A percentile compares a stretch with the other conserved stretches of the same genome.
These are phyloP conservation scores for Sonneratia caseolaris DNA, from an alignment of 345 rosid genomes.

Conservation along the genomic window DNA sequence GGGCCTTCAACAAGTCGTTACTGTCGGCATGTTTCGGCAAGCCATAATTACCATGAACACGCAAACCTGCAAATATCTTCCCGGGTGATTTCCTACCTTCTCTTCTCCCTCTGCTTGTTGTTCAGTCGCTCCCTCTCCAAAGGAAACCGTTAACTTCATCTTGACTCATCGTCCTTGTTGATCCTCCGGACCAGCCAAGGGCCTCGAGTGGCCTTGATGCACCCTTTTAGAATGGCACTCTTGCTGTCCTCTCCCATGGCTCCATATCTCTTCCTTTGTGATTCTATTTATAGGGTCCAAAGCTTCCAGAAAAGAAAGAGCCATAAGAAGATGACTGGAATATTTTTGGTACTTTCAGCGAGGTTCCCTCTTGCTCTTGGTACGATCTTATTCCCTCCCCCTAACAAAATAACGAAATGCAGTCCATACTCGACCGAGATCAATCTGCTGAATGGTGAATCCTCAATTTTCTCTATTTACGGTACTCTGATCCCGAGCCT, in stretches of 20 bases:
- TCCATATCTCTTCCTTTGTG: no score
- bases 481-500: no score
- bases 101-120: slow-evolving; percentile 32
- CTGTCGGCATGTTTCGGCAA: slow-evolving; percentile 28
- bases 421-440: no score
- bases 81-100: slow-evolving; percentile 23
- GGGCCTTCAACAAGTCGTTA: slow-evolving; percentile 38
- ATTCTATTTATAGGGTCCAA: not conserved
- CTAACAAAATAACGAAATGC: no score
- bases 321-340: not conserved
- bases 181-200: slow-evolving; percentile 31
- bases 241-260: slow-evolving; percentile 8
- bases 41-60: slow-evolving; percentile 30
- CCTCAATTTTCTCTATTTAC: no score
- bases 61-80: slow-evolving; percentile 39
- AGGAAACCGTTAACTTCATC: slow-evolving; percentile 23
- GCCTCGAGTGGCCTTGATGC: slow-evolving; percentile 31
- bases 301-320: not conserved
- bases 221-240: slow-evolving; percentile 8
- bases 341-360: not conserved
- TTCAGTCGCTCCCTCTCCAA: slow-evolving; percentile 26
- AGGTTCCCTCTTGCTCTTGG: not conserved
- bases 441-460: no score
- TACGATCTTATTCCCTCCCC: not conserved
- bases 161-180: slow-evolving; percentile 18